These are phyloP conservation scores for Pichia thaimueangensis DNA, from an alignment of 805 yeast species.

Conservation along the genomic window DNA sequence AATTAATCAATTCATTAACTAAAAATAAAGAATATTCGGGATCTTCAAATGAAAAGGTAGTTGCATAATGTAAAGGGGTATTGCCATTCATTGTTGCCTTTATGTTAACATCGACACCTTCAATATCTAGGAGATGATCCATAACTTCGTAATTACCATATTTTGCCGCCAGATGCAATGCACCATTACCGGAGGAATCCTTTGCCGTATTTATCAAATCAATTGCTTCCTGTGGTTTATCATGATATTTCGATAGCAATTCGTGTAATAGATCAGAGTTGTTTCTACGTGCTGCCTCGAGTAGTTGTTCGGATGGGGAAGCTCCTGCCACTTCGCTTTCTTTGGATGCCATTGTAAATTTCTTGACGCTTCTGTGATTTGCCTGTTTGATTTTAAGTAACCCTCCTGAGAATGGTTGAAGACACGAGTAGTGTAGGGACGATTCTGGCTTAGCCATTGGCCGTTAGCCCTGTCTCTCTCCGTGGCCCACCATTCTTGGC, in stretches of 20 bases:
- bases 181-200: slow-evolving; percentile 73
- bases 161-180: slow-evolving; percentile 75
- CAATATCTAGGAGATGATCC: slow-evolving; percentile 76
- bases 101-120: slow-evolving; percentile 89
- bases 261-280: slow-evolving; percentile 66
- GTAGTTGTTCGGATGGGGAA: slow-evolving; percentile 63
- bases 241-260: slow-evolving; percentile 34
- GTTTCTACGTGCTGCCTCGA: slow-evolving; percentile 85
- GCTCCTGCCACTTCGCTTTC: slow-evolving; percentile 35
- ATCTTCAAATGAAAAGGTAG: slow-evolving; percentile 66
- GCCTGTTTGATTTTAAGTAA: too few relatives aligned
- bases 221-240: slow-evolving; percentile 35
- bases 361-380: too few relatives aligned
- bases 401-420: too few relatives aligned
- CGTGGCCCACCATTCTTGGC: too few relatives aligned
- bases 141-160: slow-evolving; percentile 83
- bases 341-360: neutral
- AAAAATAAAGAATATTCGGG: slow-evolving; percentile 80
- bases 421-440: too few relatives aligned
- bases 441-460: too few relatives aligned
- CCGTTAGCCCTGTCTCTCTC: too few relatives aligned
- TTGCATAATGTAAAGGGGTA: slow-evolving; percentile 87
- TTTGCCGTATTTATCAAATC: slow-evolving; percentile 58
- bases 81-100: slow-evolving; percentile 63
- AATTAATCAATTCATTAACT: slow-evolving; percentile 77